A percentile compares a stretch with the other conserved stretches of the same genome.
phyloP scores from a whole-genome alignment of 2,329 filamentous ascomycete species.

The Botrytis porri region DNA sequence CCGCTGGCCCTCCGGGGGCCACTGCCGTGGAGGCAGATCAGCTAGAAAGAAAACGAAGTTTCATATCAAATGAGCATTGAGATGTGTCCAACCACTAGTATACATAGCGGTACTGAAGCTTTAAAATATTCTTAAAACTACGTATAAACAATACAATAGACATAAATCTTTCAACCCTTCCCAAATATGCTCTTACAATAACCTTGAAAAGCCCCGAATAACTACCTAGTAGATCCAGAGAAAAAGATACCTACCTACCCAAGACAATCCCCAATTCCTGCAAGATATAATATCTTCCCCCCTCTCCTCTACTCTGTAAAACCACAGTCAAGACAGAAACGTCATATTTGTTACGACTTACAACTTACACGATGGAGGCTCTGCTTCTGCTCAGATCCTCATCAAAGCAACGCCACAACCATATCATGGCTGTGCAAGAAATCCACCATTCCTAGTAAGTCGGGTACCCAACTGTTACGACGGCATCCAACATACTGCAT shows the following conservation, averaged over 20 bases:
- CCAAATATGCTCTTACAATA: no score
- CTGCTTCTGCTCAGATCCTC: neutral
- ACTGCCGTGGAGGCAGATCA: neutral
- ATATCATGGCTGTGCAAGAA: slow-evolving; percentile 6
- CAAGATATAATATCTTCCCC: neutral
- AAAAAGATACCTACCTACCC: neutral
- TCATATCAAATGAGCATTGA: neutral
- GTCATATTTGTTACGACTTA: no score
- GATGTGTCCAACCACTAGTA: no score
- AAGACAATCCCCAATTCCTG: neutral
- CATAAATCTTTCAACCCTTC: no score
- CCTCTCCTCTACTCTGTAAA: no score
- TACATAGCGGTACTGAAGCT: no score
- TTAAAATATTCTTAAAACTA: no score
- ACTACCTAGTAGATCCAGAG: no score
- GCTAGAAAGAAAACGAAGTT: neutral
- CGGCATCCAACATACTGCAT: no score
- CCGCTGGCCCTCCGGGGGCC: neutral
- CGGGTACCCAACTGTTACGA: no score
- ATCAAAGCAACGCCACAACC: neutral
- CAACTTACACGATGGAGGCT: slow-evolving; percentile 1
- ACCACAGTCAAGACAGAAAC: slow-evolving; percentile 6
- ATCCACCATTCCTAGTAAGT: no score
- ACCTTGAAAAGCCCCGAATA: no score
- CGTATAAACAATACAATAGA: rapidly evolving